Evolutionary conservation across 2,329 filamentous ascomycete species (phyloP), one percentile per base, ranked within the genome.

Genomic region (Phyllosticta citribraziliensis): DNA sequence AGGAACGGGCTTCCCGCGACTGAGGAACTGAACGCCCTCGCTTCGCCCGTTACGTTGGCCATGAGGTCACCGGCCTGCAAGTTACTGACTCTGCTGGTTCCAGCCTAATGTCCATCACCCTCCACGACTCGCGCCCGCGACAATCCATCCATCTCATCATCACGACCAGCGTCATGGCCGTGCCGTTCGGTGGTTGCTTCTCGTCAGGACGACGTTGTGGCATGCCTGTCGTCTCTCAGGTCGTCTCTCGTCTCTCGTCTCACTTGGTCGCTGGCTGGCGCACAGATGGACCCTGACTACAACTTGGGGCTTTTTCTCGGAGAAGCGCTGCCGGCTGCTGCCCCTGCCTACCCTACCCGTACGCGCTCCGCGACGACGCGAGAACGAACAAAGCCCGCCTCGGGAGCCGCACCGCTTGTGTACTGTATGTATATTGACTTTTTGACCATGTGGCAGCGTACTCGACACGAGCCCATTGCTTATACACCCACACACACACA

Each of bases 31-130:
- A 2, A 2, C 24, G 9, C 56, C 55, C 56, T 57, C 56, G 56
- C 56, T 57, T 57, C 40, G 56, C 40, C 40, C 55, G 12, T 22
- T 22, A 19, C 55, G 12, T 22, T 22, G 30, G 47, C 20, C n/a
- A 40, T 57, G 56, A 57, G 24, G 50, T 57, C 56, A 57, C 51
- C 56, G 55, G 33, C 40, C 56, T 57, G 56, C 40, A 24, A 47
- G 56, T 20, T 19, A 30, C 30, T 57, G 56, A 57, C 56, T 57
- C 56, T 57, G 35, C 35, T 47, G 40, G 40, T n/a, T 47, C 40
- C 40, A 47, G 40, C 40, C 40, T 47, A 19, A 47, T 47, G 40
- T 47, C 40, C 40, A 47, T 47, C 40, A 47, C 12, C 40, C 14
- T 8, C 40, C 40, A n/a, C 40, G 40, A 47, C 40, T 47, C 40